Conservation (phyloP, 2,329 filamentous ascomycete genomes). For the Nectriaceae sp. region DNA sequence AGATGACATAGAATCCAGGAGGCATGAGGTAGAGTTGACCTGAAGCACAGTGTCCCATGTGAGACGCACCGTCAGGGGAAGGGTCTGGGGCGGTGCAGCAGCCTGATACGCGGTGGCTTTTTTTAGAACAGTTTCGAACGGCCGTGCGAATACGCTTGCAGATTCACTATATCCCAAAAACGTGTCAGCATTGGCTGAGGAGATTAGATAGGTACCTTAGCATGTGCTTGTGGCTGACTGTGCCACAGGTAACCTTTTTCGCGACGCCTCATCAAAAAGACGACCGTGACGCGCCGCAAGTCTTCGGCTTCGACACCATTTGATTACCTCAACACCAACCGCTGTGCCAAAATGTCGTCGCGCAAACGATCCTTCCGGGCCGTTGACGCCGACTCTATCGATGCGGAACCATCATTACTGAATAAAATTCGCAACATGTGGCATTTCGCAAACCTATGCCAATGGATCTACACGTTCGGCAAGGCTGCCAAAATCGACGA, state of each 20-base stretch:
- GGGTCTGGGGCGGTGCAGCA: slow-evolving; percentile 1
- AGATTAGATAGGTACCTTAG: no score
- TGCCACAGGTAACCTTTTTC: slow-evolving; percentile 24
- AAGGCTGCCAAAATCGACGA: slow-evolving; percentile 87
- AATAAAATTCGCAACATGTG: slow-evolving; percentile 82
- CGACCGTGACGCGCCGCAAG: slow-evolving; percentile 28
- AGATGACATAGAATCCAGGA: slow-evolving; percentile 23
- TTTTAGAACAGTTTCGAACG: slow-evolving; percentile 21
- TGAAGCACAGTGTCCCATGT: slow-evolving; percentile 14
- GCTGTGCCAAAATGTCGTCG: slow-evolving; percentile 25
- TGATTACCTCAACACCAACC: background rate
- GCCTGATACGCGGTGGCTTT: slow-evolving; percentile 16
- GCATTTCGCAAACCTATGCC: slow-evolving; percentile 92
- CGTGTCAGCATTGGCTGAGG: no score
- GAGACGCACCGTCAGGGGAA: slow-evolving; percentile 19
- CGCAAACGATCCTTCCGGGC: slow-evolving; percentile 27
- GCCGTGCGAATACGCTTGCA: slow-evolving; percentile 21
- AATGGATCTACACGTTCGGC: slow-evolving; percentile 92
- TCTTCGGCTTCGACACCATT: slow-evolving; percentile 17
- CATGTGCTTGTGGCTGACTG: slow-evolving; percentile 30
- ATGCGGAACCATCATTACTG: slow-evolving; percentile 38
- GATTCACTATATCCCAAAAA: no score
- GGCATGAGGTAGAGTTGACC: slow-evolving; percentile 18
- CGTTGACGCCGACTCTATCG: slow-evolving; percentile 16
- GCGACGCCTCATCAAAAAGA: slow-evolving; percentile 23